These are phyloP conservation scores for Closterium sp. DNA, from an alignment of 139 green algal species.

Conservation along the genomic window DNA sequence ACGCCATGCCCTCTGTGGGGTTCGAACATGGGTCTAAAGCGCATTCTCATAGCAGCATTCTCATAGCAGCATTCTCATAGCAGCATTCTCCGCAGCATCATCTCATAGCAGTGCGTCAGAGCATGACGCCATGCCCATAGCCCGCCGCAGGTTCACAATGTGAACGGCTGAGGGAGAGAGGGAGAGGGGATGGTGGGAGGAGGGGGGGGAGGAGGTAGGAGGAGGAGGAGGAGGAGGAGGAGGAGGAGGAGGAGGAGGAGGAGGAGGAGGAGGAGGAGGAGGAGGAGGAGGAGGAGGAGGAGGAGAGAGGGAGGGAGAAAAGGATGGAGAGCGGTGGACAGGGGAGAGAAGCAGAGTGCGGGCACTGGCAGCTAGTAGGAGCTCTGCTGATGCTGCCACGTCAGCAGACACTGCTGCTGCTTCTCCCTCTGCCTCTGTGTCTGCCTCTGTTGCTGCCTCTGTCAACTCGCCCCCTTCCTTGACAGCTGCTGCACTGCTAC, in stretches of 20 bases:
- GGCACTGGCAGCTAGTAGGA: not conserved
- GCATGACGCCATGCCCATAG: not conserved
- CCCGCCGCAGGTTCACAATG: not conserved
- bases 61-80: no score
- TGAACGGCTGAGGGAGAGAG: not conserved
- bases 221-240: not conserved
- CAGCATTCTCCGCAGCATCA: no score
- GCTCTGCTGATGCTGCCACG: not conserved
- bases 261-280: not conserved
- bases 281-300: not conserved
- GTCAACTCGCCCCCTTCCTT: no score
- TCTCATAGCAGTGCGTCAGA: not conserved
- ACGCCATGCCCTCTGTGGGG: not conserved
- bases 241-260: not conserved
- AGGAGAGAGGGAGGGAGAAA: not conserved
- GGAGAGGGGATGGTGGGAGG: not conserved
- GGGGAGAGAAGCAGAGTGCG: not conserved
- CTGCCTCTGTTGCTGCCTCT: not conserved
- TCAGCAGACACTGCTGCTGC: not conserved
- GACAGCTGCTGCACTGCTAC: no score
- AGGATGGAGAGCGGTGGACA: not conserved
- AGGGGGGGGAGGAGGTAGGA: not conserved
- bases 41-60: no score
- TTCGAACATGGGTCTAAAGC: no score
- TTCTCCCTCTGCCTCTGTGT: not conserved